A percentile compares a stretch with the other conserved stretches of the same genome.
These are phyloP conservation scores for Xylaria sp. DNA, from an alignment of 2,329 filamentous ascomycete genomes.

Conservation along the genomic window DNA sequence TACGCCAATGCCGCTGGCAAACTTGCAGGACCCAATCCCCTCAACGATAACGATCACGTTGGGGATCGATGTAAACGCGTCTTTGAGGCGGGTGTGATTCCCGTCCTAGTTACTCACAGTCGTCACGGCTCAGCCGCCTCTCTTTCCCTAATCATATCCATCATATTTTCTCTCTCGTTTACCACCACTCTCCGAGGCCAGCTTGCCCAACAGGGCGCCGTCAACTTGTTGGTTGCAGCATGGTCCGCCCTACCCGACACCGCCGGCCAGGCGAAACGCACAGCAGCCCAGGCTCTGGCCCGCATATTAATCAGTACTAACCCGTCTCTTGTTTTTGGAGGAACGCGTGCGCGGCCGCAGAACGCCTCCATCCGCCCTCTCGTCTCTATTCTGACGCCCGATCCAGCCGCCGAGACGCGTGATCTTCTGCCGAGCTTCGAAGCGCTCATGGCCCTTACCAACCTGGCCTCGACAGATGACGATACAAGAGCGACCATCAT, in stretches of 20 bases:
- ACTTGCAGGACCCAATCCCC: slow-evolving; percentile 63
- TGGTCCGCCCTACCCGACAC: slow-evolving; percentile 66
- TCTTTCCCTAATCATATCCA: slow-evolving; percentile 73
- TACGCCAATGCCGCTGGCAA: slow-evolving; percentile 87
- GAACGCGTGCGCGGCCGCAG: slow-evolving; percentile 73
- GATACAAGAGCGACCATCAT: slow-evolving; percentile 72
- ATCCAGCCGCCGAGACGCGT: slow-evolving; percentile 65
- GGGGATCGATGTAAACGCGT: slow-evolving; percentile 75
- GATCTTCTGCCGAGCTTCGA: slow-evolving; percentile 92
- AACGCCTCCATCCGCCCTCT: slow-evolving; percentile 84
- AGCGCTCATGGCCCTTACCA: slow-evolving; percentile 87
- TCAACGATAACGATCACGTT: slow-evolving; percentile 80
- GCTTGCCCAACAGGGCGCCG: slow-evolving; percentile 91
- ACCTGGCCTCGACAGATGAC: slow-evolving; percentile 82
- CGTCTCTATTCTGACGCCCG: slow-evolving; percentile 71
- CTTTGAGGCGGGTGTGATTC: slow-evolving; percentile 78
- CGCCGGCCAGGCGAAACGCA: slow-evolving; percentile 55
- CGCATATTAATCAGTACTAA: slow-evolving; percentile 87
- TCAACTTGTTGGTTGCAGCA: slow-evolving; percentile 79
- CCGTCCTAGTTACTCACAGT: slow-evolving; percentile 76
- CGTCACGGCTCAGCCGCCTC: slow-evolving; percentile 74
- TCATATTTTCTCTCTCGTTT: slow-evolving; percentile 78
- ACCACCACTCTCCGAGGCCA: slow-evolving; percentile 75
- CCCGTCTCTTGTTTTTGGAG: slow-evolving; percentile 81
- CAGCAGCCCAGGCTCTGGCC: slow-evolving; percentile 79